Base-by-base conservation (phyloP, 208 protist species). In the Blastocrithidia nonstop region DNA sequence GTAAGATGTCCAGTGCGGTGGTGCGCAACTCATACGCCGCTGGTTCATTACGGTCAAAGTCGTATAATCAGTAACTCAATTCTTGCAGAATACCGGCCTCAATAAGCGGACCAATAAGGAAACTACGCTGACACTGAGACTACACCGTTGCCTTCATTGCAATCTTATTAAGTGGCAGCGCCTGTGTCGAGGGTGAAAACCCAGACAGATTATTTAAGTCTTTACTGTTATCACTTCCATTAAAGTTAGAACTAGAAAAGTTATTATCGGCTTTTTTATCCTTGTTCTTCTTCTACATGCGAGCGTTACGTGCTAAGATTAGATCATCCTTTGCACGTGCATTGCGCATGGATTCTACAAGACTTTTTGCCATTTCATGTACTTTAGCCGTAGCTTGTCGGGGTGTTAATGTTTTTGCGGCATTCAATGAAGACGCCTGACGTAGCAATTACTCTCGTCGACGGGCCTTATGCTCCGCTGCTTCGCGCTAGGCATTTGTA, bases 51-150 rank as follows among this genome's bases (percentile, higher is more conserved):
- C 57, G 61, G 17, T 46, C 43, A 43, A 82, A 57, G 51, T 81
- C 72, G 47, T 80, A 82, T 9, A 89, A 48, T 75, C 80, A 89
- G 33, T 70, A 65, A 48, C 80, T 80, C 6, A 89, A 63, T 60
- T 85, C 71, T 46, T 80, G 54, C 23, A 89, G 58, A 20, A 89
- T 64, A 25, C 80, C 80, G 1, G 54, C 66, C 31, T 70, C 63
- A 31, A 89, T 60, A 15, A 85, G 64, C 40, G 60, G 63, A 0
- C 56, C 58, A 13, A 53, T 50, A 17, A 87, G 54, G 9, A 46
- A 62, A 11, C 29, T 27, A 28, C 72, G 64, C 9, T 57, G 62
- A 47, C 74, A 78, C 27, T 66, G 59, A 6, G 61, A 29, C 17
- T 66, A 42, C 39, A 89, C 71, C 19, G 61, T 33, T 8, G 57